A percentile compares a stretch with the other conserved stretches of the same genome.
These are phyloP conservation scores for Flagelloscypha sp. DNA, from an alignment of 768 basidiomycete genomes.

Conservation along the genomic window DNA sequence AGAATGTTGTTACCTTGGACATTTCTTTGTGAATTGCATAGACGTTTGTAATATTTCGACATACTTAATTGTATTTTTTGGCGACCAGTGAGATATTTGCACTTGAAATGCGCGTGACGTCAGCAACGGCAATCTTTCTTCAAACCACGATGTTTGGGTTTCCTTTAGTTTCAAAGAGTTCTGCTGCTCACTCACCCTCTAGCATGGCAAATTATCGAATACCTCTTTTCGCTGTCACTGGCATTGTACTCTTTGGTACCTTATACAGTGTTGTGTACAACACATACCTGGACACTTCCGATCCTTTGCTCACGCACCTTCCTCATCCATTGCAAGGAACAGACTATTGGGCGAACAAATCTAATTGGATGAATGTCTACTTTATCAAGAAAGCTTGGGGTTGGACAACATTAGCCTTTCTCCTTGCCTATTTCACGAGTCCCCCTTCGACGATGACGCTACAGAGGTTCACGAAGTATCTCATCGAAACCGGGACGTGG, in stretches of 20 bases:
- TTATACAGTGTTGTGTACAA: slow-evolving; percentile 51
- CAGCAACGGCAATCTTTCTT: too few species aligned
- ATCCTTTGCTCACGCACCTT: slow-evolving; percentile 59
- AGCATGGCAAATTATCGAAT: slow-evolving; percentile 10
- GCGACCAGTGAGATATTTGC: background rate
- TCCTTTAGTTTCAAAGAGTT: too few species aligned
- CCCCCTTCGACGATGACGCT: slow-evolving; percentile 34
- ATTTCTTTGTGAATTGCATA: too few species aligned
- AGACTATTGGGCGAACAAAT: slow-evolving; percentile 74
- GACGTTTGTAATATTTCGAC: too few species aligned
- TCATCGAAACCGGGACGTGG: slow-evolving; percentile 59
- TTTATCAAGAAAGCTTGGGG: slow-evolving; percentile 92
- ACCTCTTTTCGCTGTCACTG: slow-evolving; percentile 33
- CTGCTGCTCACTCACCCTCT: too few species aligned
- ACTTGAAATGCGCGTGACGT: too few species aligned
- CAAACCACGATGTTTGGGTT: too few species aligned
- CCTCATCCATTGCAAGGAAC: slow-evolving; percentile 57
- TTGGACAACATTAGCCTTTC: slow-evolving; percentile 73
- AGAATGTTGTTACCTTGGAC: too few species aligned
- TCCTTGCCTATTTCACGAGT: slow-evolving; percentile 50
- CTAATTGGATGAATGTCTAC: slow-evolving; percentile 71
- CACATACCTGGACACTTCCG: slow-evolving; percentile 81
- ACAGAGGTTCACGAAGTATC: slow-evolving; percentile 44
- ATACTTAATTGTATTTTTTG: background rate
- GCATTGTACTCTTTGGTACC: slow-evolving; percentile 52